Conservation (phyloP, 2,329 filamentous ascomycete species). For the Huntiella moniliformis region DNA sequence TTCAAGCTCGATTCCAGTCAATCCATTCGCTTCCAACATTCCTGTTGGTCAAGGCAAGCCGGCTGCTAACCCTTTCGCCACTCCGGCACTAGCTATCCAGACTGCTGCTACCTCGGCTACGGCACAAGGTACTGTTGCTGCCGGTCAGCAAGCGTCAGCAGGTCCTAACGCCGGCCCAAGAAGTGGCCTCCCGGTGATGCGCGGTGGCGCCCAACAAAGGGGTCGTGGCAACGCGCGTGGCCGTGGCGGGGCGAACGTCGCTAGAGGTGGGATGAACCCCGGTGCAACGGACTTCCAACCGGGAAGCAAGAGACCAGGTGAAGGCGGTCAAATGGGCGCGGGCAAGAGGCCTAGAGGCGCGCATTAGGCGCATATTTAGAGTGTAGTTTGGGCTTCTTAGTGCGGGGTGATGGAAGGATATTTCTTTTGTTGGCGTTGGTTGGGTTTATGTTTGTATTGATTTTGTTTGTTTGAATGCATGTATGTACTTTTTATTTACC, state of each 20-base stretch:
- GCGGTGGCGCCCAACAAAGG: constrained; percentile 19
- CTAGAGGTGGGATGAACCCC: constrained; percentile 27
- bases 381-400: background rate
- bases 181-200: constrained; percentile 23
- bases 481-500: too few relatives aligned
- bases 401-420: background rate
- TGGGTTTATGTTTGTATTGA: background rate
- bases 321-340: constrained; percentile 27
- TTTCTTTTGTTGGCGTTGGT: background rate
- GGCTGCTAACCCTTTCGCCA: constrained; percentile 4
- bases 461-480: background rate
- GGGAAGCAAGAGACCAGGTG: constrained; percentile 35
- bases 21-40: constrained; percentile 4
- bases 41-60: background rate
- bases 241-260: constrained; percentile 25
- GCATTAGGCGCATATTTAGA: constrained; percentile 1
- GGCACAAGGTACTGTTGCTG: background rate
- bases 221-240: constrained; percentile 17
- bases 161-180: constrained; percentile 7
- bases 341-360: constrained; percentile 24
- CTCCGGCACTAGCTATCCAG: background rate
- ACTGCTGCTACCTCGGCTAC: background rate
- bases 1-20: background rate
- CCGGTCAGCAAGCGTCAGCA: background rate
- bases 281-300: constrained; percentile 36